Evolutionary conservation across 2,329 filamentous ascomycete genomes (phyloP).

Genomic region (Akanthomyces uredinophilus): DNA sequence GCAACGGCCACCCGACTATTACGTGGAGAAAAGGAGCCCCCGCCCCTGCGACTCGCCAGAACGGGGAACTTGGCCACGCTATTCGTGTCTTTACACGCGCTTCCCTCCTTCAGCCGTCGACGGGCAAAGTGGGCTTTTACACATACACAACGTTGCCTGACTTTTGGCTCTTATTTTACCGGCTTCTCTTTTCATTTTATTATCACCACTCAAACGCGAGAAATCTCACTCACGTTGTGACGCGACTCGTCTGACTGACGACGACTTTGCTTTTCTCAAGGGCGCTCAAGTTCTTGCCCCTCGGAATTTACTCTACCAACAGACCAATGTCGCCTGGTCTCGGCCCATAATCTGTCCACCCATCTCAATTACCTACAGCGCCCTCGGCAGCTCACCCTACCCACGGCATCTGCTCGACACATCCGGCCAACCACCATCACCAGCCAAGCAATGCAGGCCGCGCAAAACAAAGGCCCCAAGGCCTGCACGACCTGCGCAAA

Average conservation of each 20-base stretch:
- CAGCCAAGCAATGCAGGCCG: constrained; percentile 21
- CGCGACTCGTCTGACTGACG: neutral
- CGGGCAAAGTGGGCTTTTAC: neutral
- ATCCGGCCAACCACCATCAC: neutral
- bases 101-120: constrained; percentile 5
- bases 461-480: constrained; percentile 38
- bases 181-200: neutral
- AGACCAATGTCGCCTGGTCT: constrained; percentile 4
- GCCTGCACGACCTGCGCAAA: constrained; percentile 47
- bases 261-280: too few relatives aligned
- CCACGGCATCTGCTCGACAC: neutral
- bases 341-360: constrained; percentile 1
- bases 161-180: neutral
- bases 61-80: neutral
- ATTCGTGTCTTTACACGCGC: neutral
- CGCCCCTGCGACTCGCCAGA: neutral
- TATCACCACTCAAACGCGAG: neutral
- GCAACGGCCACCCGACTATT: neutral
- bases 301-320: neutral
- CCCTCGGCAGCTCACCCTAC: constrained; percentile 9
- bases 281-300: neutral
- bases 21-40: neutral
- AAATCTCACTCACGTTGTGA: neutral
- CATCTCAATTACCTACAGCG: constrained; percentile 1
- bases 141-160: constrained; percentile 7